Conservation (phyloP, 306 rosid genomes). For the Prunus dulcis region DNA sequence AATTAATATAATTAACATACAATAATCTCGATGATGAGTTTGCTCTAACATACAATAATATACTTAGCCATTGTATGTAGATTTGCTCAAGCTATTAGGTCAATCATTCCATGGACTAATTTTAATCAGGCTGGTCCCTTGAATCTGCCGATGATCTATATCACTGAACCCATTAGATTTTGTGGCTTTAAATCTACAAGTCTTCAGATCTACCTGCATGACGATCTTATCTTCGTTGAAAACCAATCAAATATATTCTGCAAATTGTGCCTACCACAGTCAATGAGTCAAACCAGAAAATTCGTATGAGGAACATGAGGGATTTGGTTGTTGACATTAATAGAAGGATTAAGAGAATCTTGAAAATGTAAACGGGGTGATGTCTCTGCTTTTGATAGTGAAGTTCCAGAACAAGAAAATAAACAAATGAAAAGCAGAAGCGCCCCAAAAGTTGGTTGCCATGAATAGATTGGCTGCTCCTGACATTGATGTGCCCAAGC, state of each 20-base stretch:
- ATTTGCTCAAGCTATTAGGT: not conserved
- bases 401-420: not conserved
- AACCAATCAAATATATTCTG: not conserved
- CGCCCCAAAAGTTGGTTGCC: conserved; percentile 12
- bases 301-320: not conserved
- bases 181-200: not conserved
- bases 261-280: not conserved
- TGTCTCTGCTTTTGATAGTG: not conserved
- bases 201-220: not conserved
- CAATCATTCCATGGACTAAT: not conserved
- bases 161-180: not conserved
- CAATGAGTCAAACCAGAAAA: not conserved
- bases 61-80: not conserved
- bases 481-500: conserved; percentile 11
- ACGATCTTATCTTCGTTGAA: not conserved
- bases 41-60: not conserved
- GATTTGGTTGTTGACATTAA: not conserved
- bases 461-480: conserved; percentile 15
- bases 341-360: not conserved
- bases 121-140: not conserved
- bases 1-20: not conserved
- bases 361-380: not conserved
- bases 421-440: not conserved
- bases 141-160: not conserved
- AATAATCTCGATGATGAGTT: too few species aligned